phyloP scores from a whole-genome alignment of 108 stramenopile species.

The Skeletonema grethae region DNA sequence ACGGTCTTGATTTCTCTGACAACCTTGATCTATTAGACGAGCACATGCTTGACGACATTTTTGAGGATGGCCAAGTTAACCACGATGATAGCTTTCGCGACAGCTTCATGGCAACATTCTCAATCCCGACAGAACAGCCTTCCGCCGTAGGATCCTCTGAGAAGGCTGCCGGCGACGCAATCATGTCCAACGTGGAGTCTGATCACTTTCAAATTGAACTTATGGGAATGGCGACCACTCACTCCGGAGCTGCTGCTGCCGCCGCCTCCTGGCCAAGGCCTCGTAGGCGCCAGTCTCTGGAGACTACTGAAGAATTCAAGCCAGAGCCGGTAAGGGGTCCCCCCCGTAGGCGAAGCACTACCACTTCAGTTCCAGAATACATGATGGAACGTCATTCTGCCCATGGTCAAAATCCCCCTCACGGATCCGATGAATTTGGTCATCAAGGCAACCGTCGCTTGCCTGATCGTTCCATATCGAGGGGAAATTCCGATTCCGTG shows the following conservation, averaged over 20 bases:
- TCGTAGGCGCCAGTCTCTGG: background rate
- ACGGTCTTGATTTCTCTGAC: conserved; percentile 1
- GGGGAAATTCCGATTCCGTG: too few relatives aligned
- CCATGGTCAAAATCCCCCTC: background rate
- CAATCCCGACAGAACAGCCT: background rate
- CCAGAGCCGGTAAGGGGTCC: background rate
- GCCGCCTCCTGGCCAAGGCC: background rate
- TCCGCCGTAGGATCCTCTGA: background rate
- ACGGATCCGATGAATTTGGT: background rate
- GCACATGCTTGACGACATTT: background rate
- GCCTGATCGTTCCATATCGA: background rate
- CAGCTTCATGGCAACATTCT: background rate
- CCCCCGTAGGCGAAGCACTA: background rate
- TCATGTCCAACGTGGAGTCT: background rate
- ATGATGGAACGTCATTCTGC: background rate
- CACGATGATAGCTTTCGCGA: background rate
- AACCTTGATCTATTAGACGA: background rate
- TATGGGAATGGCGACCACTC: background rate
- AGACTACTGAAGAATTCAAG: background rate
- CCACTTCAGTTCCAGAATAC: background rate
- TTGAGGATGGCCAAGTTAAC: background rate
- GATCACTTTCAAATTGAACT: background rate
- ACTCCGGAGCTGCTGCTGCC: background rate
- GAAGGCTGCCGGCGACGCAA: background rate
- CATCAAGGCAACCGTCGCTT: background rate